phyloP scores from a whole-genome alignment of 352 stramenopile species.

The Globisporangium iwayamae region DNA sequence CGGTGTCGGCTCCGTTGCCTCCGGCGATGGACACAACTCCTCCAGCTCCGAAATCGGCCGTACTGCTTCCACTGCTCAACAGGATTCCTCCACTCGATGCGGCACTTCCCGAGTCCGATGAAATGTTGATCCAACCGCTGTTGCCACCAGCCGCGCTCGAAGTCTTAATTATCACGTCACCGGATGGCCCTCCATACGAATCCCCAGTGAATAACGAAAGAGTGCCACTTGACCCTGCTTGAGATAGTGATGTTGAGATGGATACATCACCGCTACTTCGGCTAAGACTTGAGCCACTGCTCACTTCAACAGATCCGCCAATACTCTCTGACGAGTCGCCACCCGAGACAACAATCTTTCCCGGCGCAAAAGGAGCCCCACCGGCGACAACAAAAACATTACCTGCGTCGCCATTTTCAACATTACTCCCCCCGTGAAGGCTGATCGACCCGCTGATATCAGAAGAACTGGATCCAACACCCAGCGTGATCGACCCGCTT shows the following conservation, averaged over 20 bases:
- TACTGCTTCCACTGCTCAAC: conserved; percentile 21
- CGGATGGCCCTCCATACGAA: conserved; percentile 20
- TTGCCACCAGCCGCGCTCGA: conserved; percentile 18
- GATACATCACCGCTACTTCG: conserved; percentile 21
- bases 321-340: conserved; percentile 20
- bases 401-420: conserved; percentile 20
- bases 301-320: conserved; percentile 21
- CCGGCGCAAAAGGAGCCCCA: conserved; percentile 12
- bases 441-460: conserved; percentile 16
- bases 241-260: conserved; percentile 11
- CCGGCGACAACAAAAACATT: conserved; percentile 19
- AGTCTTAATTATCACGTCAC: conserved; percentile 18
- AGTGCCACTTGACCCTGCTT: conserved; percentile 17
- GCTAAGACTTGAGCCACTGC: conserved; percentile 20
- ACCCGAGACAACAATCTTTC: conserved; percentile 9
- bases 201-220: conserved; percentile 20
- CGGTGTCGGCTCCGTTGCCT: conserved; percentile 20
- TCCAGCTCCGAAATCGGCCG: conserved; percentile 16
- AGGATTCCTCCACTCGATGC: conserved; percentile 20
- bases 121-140: conserved; percentile 24
- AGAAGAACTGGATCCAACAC: conserved; percentile 14
- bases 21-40: conserved; percentile 20
- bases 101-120: conserved; percentile 15
- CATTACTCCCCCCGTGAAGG: conserved; percentile 18
- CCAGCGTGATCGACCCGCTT: conserved; percentile 23